Base-by-base conservation (phyloP, 306 rosid species). In the Glycine soja region DNA sequence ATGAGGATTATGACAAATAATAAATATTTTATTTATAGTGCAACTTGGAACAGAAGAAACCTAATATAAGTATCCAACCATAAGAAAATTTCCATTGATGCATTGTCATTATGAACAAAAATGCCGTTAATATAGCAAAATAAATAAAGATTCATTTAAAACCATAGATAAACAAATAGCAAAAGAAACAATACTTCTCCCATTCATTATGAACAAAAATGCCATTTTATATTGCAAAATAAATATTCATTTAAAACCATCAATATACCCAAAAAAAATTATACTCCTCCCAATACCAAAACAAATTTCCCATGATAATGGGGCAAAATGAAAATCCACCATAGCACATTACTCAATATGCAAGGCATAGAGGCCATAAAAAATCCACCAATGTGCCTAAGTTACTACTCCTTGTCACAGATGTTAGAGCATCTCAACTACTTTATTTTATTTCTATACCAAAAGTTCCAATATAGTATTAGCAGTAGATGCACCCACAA, bases 251-350 rank as follows among this genome's bases (percentile, higher is more conserved):
- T 69, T 59, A 70, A 34, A 13, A 19, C 13, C 40, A 14, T 9
- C 18, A 47, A 43, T 56, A 62, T 42, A 43, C 19, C 19, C 24
- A 46, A 46, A 74, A 30, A 8, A 18, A 16, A 47, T 8, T 0
- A 42, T 14, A 38, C 59, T 19, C 46, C 34, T 70, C 47, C 66
- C 47, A 9, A 38, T 54, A 67, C 36, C 61, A 18, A 77, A 10
- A 70, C 4, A 42, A 42, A 57, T 67, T 47, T 67, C 24, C 6
- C 43, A 46, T 43, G 58, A 72, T 8, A 77, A 71, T 63, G 48
- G 34, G 63, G 45, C 63, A 58, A 46, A 83, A 61, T 72, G 51
- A 72, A 72, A 65, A 78, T 53, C 76, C 47, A 54, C 75, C 24
- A 78, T 7, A 34, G 72, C 32, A 50, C 11, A n/a, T 51, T 50